Base-by-base conservation (phyloP, 371 early-diverging fungal species). In the Mortierella sp. region DNA sequence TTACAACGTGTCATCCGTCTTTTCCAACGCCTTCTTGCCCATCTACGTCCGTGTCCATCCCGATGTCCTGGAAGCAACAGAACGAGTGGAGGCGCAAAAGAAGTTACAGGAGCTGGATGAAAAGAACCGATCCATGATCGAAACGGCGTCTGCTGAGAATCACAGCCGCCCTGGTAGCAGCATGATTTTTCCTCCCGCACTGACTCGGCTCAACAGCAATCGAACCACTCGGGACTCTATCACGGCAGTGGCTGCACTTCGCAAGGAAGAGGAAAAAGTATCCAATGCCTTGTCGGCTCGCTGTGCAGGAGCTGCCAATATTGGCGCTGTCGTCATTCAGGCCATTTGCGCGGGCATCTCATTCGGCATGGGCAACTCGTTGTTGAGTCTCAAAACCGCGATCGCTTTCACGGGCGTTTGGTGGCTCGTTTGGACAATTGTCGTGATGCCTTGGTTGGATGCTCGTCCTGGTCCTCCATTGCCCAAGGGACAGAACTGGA, bases 401-500 rank as follows among this genome's bases (percentile, higher is more conserved):
- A 79, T 82, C 17, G 84, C 82, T 6, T 46, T 87, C 24, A 72
- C 80, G 2, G 85, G 86, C 2, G 58, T 86, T 5, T 88, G 85
- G 86, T 85, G 83, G 84, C 43, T 79, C 3, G 63, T 81, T 9
- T 60, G 79, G 54, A 61, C 81, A 29, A 60, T 73, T 14, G 63
- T 67, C 0, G 49, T 79, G 16, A 50, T 70, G 53, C 66, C 68
- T 14, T 81, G 72, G 72, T 60, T 88, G n/a, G 77, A 78, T 40
- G 77, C 79, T 9, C 78, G 88, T 0, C 85, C 86, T 1, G 88
- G 89, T 3, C 86, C 87, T 1, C 88, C 88, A 5, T 57, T 91
- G 21, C 91, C 91, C 2, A 60, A 63, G 22, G 83, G 81, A 25
- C 67, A 63, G 21, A 86, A 80, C 57, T 81, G 74, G 54, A 46